Evolutionary conservation across 2,329 filamentous ascomycete species (phyloP).

Genomic region (Parascedosporium putredinis): DNA sequence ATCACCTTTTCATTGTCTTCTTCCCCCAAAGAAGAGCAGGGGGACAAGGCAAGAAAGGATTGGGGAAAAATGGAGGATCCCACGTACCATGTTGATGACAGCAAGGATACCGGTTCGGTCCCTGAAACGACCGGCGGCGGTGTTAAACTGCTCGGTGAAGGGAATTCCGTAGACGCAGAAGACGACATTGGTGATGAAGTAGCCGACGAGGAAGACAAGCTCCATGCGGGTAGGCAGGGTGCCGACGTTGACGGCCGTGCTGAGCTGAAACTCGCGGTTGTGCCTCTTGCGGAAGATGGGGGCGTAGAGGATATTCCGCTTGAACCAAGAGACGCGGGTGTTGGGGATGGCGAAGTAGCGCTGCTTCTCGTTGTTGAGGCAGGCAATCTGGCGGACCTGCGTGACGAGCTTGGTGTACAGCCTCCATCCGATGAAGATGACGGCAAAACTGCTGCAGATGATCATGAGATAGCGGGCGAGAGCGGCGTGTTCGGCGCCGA

Average conservation of each 20-base stretch:
- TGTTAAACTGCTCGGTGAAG: conserved; percentile 36
- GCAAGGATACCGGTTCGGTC: conserved; percentile 78
- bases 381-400: conserved; percentile 64
- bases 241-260: conserved; percentile 47
- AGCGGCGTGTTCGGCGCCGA: conserved; percentile 27
- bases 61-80: background rate
- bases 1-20: too few relatives aligned
- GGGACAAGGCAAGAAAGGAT: too few relatives aligned
- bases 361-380: conserved; percentile 69
- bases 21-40: too few relatives aligned
- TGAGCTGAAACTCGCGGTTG: conserved; percentile 55
- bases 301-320: conserved; percentile 37
- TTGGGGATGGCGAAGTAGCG: conserved; percentile 50
- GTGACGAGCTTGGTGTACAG: conserved; percentile 47
- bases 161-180: conserved; percentile 62
- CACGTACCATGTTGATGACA: conserved; percentile 70
- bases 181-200: conserved; percentile 48
- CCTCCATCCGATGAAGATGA: conserved; percentile 57
- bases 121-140: conserved; percentile 59
- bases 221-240: conserved; percentile 58
- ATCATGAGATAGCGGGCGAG: conserved; percentile 52
- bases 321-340: conserved; percentile 10
- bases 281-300: conserved; percentile 56
- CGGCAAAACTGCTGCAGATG: conserved; percentile 53
- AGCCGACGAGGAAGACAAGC: conserved; percentile 43